phyloP scores from a whole-genome alignment of 2,329 filamentous ascomycete species.

The Coniella lustricola region DNA sequence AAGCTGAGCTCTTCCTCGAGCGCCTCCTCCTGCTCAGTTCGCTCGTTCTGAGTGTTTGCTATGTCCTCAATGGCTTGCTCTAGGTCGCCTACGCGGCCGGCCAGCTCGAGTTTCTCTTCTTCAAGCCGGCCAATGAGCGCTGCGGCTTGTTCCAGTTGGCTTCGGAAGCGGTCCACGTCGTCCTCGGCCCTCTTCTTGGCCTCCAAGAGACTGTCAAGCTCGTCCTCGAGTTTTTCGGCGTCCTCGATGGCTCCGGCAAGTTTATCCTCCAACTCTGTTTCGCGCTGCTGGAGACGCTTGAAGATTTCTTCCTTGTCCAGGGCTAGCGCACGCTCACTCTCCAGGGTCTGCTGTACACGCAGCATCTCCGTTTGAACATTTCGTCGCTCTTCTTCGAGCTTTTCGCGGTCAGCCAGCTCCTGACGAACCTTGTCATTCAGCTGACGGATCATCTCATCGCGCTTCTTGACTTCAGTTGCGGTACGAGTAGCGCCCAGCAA shows the following conservation, averaged over 20 bases:
- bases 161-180: conserved; percentile 69
- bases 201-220: conserved; percentile 80
- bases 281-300: conserved; percentile 86
- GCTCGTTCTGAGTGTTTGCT: conserved; percentile 62
- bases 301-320: conserved; percentile 99
- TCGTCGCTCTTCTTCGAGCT: conserved; percentile 83
- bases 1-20: conserved; percentile 82
- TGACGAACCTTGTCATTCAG: conserved; percentile 77
- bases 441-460: conserved; percentile 86
- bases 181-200: conserved; percentile 86
- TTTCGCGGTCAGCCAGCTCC: conserved; percentile 67
- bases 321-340: conserved; percentile 91
- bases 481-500: conserved; percentile 87
- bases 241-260: conserved; percentile 87
- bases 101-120: conserved; percentile 72
- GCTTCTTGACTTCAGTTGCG: conserved; percentile 86
- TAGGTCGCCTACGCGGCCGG: conserved; percentile 59
- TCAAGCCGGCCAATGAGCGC: conserved; percentile 80
- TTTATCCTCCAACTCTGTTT: conserved; percentile 88
- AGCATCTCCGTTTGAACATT: conserved; percentile 82
- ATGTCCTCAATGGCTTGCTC: conserved; percentile 66
- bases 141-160: conserved; percentile 86
- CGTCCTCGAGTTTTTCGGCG: conserved; percentile 87
- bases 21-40: conserved; percentile 67
- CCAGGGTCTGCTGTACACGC: conserved; percentile 85